These are phyloP conservation scores for Kwoniella heveanensis DNA, from an alignment of 768 basidiomycete species.

Conservation along the genomic window DNA sequence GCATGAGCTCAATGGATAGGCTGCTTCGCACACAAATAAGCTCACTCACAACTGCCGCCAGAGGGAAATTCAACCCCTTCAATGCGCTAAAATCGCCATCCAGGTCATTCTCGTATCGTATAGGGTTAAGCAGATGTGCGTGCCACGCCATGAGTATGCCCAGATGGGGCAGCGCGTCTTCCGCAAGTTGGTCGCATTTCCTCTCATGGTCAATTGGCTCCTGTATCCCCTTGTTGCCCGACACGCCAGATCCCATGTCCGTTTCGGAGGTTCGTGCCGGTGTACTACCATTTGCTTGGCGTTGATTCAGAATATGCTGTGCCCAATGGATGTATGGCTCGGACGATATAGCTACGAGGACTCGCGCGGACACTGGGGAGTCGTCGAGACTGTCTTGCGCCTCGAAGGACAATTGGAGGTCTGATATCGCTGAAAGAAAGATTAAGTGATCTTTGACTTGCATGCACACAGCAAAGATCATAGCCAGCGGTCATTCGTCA, in stretches of 20 bases:
- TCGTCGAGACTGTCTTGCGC: neutral
- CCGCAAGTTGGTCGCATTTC: neutral
- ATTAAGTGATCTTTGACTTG: slow-evolving; percentile 14
- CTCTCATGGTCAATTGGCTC: too few relatives aligned
- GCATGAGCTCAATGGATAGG: too few relatives aligned
- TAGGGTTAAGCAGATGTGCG: slow-evolving; percentile 40
- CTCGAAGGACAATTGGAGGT: neutral
- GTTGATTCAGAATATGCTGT: slow-evolving; percentile 1
- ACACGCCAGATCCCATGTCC: neutral
- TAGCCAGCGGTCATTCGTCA: too few relatives aligned
- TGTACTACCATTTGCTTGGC: too few relatives aligned
- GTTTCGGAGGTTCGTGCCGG: neutral
- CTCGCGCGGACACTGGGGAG: neutral
- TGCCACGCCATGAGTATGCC: slow-evolving; percentile 42
- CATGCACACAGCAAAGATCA: too few relatives aligned
- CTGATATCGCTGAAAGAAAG: slow-evolving; percentile 4
- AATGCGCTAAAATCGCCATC: slow-evolving; percentile 12
- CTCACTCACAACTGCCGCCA: slow-evolving; percentile 15
- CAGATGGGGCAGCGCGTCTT: slow-evolving; percentile 17
- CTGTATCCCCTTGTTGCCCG: neutral
- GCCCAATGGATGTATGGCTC: slow-evolving; percentile 14
- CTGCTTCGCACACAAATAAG: too few relatives aligned
- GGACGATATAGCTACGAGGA: neutral
- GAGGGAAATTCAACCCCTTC: slow-evolving; percentile 6
- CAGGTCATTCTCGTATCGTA: slow-evolving; percentile 19